Conservation (phyloP, 2,329 filamentous ascomycete species). For the Microsporum canis region DNA sequence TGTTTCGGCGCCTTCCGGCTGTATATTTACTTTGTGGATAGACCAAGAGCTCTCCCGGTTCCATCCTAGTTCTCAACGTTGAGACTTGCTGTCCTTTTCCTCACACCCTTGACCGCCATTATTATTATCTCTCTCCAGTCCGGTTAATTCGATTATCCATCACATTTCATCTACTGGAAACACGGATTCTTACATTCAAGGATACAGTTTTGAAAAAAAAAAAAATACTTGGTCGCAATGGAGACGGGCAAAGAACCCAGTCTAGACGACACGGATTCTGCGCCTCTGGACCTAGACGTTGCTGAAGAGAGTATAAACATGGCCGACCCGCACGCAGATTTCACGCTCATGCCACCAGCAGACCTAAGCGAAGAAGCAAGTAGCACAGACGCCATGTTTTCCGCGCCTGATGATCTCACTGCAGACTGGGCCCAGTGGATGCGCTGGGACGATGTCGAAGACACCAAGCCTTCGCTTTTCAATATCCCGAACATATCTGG, state of each 20-base stretch:
- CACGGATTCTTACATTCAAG: neutral
- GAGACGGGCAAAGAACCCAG: neutral
- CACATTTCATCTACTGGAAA: neutral
- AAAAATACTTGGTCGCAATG: neutral
- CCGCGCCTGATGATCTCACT: conserved; percentile 19
- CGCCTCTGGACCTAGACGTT: neutral
- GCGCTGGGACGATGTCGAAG: conserved; percentile 33
- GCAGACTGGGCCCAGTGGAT: conserved; percentile 38
- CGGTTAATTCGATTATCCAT: conserved; percentile 1
- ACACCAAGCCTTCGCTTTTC: conserved; percentile 21
- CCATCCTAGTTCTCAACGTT: neutral
- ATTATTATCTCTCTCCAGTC: neutral
- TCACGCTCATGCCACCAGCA: conserved; percentile 2
- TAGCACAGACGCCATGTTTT: neutral
- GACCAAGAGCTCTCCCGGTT: conserved; percentile 2
- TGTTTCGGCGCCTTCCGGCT: conserved; percentile 2
- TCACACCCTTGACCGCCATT: neutral
- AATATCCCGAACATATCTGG: neutral
- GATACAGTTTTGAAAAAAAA: neutral
- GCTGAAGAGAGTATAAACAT: conserved; percentile 3
- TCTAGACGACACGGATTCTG: neutral
- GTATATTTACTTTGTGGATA: neutral
- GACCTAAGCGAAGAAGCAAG: conserved; percentile 6
- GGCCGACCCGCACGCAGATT: conserved; percentile 4
- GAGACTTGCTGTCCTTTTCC: neutral